phyloP scores from a whole-genome alignment of 148 eudicot species.

The Talinum fruticosum region DNA sequence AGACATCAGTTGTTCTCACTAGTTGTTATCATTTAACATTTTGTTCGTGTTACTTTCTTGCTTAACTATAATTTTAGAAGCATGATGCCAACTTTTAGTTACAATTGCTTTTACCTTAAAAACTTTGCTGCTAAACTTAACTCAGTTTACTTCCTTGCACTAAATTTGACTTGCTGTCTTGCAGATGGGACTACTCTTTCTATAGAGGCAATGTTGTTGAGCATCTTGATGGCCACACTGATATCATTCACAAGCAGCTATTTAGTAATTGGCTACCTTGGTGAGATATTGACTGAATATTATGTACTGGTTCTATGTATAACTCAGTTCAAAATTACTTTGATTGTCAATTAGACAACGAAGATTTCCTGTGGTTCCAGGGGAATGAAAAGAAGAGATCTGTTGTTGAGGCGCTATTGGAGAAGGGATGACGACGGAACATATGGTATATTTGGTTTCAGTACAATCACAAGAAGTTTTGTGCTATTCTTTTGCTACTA shows the following conservation, averaged over 20 bases:
- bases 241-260: slow-evolving; percentile 61
- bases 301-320: background rate
- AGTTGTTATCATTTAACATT: no score
- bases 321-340: background rate
- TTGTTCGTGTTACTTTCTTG: no score
- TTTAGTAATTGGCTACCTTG: slow-evolving; percentile 58
- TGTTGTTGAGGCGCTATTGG: slow-evolving; percentile 64
- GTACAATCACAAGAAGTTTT: background rate
- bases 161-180: slow-evolving; percentile 5
- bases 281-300: slow-evolving; percentile 27
- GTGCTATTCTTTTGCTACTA: background rate
- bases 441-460: slow-evolving; percentile 37
- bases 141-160: background rate
- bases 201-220: slow-evolving; percentile 60
- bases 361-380: slow-evolving; percentile 28
- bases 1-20: no score
- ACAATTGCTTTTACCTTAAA: background rate
- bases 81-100: background rate
- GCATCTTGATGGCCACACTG: slow-evolving; percentile 73
- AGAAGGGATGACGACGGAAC: slow-evolving; percentile 83
- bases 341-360: background rate
- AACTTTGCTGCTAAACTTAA: background rate
- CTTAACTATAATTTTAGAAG: background rate
- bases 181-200: slow-evolving; percentile 75
- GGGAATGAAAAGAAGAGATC: slow-evolving; percentile 67